phyloP scores from a whole-genome alignment of 139 green algal genomes.

The Haematococcus sp. region DNA sequence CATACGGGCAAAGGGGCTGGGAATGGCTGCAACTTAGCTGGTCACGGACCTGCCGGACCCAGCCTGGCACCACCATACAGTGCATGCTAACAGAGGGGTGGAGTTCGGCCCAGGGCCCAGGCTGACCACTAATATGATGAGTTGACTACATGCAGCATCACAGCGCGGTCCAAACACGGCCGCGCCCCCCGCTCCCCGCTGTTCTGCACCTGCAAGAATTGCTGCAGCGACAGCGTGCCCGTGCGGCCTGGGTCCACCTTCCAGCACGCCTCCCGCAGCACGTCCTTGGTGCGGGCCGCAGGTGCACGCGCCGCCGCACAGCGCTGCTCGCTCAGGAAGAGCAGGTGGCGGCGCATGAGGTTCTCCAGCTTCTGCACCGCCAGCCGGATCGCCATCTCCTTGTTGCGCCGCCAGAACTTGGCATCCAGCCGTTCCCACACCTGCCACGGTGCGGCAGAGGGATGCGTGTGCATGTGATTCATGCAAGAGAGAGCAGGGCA shows the following conservation, averaged over 20 bases:
- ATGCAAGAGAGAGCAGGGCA: too few species aligned
- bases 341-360: conserved; percentile 46
- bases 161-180: too few species aligned
- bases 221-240: conserved; percentile 47
- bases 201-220: conserved; percentile 48
- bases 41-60: too few species aligned
- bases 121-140: too few species aligned
- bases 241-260: conserved; percentile 45
- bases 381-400: conserved; percentile 29
- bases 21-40: too few species aligned
- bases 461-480: neutral
- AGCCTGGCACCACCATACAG: too few species aligned
- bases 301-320: conserved; percentile 38
- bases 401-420: conserved; percentile 33
- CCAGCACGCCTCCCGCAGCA: conserved; percentile 50
- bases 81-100: too few species aligned
- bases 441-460: neutral
- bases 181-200: neutral
- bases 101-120: too few species aligned
- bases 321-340: conserved; percentile 28
- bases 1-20: too few species aligned
- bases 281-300: conserved; percentile 40
- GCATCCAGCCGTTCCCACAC: conserved; percentile 23
- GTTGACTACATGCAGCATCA: too few species aligned
- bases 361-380: conserved; percentile 37